These are phyloP conservation scores for Arthromyces matolae DNA, from an alignment of 768 basidiomycete species.

Conservation along the genomic window DNA sequence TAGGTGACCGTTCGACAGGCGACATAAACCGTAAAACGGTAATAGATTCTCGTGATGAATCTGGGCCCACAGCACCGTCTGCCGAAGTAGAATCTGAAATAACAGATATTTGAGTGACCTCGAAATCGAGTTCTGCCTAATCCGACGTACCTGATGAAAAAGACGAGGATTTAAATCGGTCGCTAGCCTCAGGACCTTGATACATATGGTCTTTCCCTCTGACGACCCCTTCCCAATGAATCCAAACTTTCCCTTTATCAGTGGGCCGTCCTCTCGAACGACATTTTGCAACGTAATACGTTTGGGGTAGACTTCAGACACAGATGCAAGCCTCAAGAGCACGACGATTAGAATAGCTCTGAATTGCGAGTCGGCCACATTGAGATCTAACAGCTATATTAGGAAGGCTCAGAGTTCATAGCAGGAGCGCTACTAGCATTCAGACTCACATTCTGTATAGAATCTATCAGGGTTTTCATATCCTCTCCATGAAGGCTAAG, in stretches of 20 bases:
- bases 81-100: background rate
- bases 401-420: too few species aligned
- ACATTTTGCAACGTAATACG: background rate
- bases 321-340: background rate
- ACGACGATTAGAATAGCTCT: background rate
- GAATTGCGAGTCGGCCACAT: background rate
- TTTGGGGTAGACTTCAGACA: background rate
- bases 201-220: background rate
- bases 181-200: background rate
- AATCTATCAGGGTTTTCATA: background rate
- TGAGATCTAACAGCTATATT: background rate
- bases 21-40: background rate
- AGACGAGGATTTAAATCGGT: background rate
- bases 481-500: background rate
- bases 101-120: background rate
- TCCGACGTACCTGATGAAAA: background rate
- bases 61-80: background rate
- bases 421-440: too few species aligned
- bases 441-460: slow-evolving; percentile 1
- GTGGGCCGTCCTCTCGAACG: background rate
- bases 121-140: background rate
- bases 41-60: background rate
- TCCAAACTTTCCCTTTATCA: background rate
- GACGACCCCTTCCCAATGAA: background rate
- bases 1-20: too few species aligned